These are phyloP conservation scores for Lachancea dasiensis DNA, from an alignment of 805 yeast species.

Conservation along the genomic window DNA sequence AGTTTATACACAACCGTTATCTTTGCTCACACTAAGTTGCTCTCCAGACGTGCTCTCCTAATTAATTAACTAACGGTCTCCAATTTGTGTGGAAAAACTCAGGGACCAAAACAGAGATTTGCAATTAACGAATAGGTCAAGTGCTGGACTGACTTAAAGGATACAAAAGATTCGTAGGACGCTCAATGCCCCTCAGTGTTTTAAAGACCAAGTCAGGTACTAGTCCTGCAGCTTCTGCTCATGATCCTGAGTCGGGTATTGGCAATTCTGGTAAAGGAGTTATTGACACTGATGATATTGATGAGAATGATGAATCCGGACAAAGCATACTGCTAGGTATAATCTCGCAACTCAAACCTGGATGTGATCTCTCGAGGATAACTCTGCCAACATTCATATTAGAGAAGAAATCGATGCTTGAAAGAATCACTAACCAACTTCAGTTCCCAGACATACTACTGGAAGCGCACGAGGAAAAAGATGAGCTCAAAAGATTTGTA, in stretches of 20 bases:
- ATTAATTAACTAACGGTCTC: no score
- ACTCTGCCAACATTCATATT: constrained; percentile 93
- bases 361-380: constrained; percentile 82
- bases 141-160: no score
- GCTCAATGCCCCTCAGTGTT: constrained; percentile 1
- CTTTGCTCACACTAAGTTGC: no score
- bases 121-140: no score
- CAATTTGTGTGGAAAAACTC: constrained; percentile 5
- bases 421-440: constrained; percentile 84
- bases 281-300: constrained; percentile 61
- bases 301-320: constrained; percentile 86
- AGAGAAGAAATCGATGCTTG: constrained; percentile 94
- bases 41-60: no score
- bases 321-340: constrained; percentile 83
- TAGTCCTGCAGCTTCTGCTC: not conserved
- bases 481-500: constrained; percentile 64
- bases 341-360: constrained; percentile 87
- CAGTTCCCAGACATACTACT: constrained; percentile 72
- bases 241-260: not conserved
- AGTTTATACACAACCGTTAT: not conserved
- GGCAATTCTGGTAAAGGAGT: constrained; percentile 1
- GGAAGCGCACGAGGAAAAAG: constrained; percentile 55
- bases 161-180: not conserved
- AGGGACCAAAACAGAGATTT: constrained; percentile 3
- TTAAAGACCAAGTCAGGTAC: constrained; percentile 1